Conservation (phyloP, 257 asterid genomes). For the Solanum habrochaites region DNA sequence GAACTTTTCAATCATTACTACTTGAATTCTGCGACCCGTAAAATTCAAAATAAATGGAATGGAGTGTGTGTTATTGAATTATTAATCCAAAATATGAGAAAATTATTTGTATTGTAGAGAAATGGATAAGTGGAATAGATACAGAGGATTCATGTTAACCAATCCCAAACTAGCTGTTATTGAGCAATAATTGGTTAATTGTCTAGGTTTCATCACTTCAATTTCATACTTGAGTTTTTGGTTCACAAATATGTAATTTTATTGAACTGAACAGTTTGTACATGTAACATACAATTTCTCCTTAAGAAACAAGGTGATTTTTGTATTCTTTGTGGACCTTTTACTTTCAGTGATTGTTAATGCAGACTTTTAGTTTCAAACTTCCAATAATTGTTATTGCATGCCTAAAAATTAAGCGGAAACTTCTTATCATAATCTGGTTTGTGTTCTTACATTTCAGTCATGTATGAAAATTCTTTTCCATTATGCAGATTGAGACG, state of each 20-base stretch:
- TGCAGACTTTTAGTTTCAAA: background rate
- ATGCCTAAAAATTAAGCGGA: background rate
- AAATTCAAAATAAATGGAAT: background rate
- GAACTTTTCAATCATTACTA: background rate
- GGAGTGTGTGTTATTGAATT: background rate
- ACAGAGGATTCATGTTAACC: background rate
- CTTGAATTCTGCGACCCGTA: background rate
- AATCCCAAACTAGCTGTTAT: background rate
- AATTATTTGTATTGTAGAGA: background rate
- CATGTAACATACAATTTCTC: background rate
- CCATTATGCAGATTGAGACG: slow-evolving; percentile 47
- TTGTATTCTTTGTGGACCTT: background rate
- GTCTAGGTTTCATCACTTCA: background rate
- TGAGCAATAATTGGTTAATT: background rate
- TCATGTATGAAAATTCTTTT: slow-evolving; percentile 6
- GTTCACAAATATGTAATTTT: background rate
- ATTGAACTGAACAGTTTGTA: background rate
- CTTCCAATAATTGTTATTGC: background rate
- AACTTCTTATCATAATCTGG: background rate
- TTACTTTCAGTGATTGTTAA: background rate
- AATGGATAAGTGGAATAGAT: background rate
- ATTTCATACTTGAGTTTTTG: background rate
- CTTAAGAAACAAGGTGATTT: background rate
- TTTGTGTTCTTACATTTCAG: background rate
- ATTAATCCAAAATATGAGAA: background rate